Percentiles rank a stretch among this genome's conserved stretches.
These are phyloP conservation scores for Mycena floridula DNA, from an alignment of 768 basidiomycete species.

Conservation along the genomic window DNA sequence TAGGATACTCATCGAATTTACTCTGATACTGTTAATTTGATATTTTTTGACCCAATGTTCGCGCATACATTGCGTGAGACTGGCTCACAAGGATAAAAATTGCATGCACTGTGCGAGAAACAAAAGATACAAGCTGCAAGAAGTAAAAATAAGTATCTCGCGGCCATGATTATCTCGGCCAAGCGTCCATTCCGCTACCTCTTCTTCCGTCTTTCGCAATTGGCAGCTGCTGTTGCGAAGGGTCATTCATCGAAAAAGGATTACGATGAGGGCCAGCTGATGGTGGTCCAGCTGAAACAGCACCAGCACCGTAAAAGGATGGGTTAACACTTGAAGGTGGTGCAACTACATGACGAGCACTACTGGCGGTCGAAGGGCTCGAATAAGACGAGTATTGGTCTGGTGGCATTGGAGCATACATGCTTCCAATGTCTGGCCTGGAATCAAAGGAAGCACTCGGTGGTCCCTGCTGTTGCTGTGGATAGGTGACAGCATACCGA, in stretches of 20 bases:
- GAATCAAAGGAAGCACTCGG: slow-evolving; percentile 42
- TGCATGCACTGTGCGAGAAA: not conserved
- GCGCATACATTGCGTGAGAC: slow-evolving; percentile 9
- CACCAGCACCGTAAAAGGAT: slow-evolving; percentile 67
- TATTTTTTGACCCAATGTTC: no score
- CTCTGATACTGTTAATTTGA: no score
- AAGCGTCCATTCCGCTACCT: slow-evolving; percentile 63
- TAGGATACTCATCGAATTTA: no score
- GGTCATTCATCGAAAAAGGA: slow-evolving; percentile 32
- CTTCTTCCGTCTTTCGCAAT: slow-evolving; percentile 52
- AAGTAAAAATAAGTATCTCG: not conserved
- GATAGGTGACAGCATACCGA: slow-evolving; percentile 56
- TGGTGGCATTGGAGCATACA: slow-evolving; percentile 82
- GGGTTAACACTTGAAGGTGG: slow-evolving; percentile 47
- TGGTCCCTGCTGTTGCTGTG: slow-evolving; percentile 29
- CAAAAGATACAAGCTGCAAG: not conserved
- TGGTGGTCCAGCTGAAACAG: slow-evolving; percentile 28
- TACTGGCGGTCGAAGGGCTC: slow-evolving; percentile 21
- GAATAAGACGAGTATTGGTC: slow-evolving; percentile 66
- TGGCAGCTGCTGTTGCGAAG: slow-evolving; percentile 30
- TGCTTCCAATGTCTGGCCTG: slow-evolving; percentile 56
- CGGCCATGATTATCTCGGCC: slow-evolving; percentile 53
- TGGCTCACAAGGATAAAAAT: slow-evolving; percentile 10
- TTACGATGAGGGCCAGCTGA: slow-evolving; percentile 33
- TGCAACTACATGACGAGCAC: slow-evolving; percentile 39